phyloP scores from a whole-genome alignment of 805 yeast species.

The Crinitomyces ghanaensis region DNA sequence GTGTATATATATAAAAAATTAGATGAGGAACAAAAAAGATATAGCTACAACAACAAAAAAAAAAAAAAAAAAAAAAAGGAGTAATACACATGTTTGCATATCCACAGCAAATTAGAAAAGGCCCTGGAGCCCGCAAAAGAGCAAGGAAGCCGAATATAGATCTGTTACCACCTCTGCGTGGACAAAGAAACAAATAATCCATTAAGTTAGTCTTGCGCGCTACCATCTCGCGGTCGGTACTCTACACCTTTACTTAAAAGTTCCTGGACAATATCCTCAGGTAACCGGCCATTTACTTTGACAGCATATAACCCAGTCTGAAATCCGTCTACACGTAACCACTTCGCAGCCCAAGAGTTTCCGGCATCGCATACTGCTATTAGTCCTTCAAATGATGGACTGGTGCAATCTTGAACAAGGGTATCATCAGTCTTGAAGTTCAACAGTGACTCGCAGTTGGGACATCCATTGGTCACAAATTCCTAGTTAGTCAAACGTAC shows the following conservation, averaged over 20 bases:
- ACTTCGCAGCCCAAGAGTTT: conserved; percentile 84
- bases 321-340: conserved; percentile 85
- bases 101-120: no score
- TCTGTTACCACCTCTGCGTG: no score
- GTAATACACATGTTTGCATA: no score
- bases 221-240: conserved; percentile 92
- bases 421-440: conserved; percentile 72
- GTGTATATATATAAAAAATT: no score
- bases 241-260: conserved; percentile 63
- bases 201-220: conserved; percentile 32
- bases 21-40: no score
- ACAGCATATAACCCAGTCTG: conserved; percentile 85
- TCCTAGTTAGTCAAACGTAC: conserved; percentile 24
- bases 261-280: conserved; percentile 70
- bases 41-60: no score
- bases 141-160: no score
- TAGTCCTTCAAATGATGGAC: conserved; percentile 90
- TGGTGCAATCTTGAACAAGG: conserved; percentile 80
- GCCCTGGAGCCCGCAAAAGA: no score
- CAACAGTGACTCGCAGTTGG: conserved; percentile 86
- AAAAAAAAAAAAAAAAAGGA: no score
- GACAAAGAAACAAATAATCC: no score
- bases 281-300: conserved; percentile 81
- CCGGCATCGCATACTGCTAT: conserved; percentile 82
- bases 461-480: conserved; percentile 83